phyloP scores from a whole-genome alignment of 2,329 filamentous ascomycete genomes.

The Trichophyton equinum region DNA sequence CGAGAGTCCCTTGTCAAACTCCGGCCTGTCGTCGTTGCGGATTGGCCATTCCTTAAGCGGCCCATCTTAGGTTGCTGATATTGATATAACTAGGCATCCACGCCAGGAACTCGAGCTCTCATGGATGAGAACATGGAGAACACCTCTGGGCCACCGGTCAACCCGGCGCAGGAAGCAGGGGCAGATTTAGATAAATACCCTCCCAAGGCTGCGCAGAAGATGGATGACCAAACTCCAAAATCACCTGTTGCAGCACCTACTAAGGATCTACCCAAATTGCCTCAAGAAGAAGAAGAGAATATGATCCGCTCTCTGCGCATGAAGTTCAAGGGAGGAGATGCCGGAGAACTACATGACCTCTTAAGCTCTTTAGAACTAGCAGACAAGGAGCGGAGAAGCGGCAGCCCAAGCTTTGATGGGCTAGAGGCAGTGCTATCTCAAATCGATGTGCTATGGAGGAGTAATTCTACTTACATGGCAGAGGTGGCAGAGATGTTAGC shows the following conservation, averaged over 20 bases:
- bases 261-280: constrained; percentile 13
- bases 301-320: constrained; percentile 26
- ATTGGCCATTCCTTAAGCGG: background rate
- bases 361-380: constrained; percentile 21
- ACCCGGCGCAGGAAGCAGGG: background rate
- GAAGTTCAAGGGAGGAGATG: constrained; percentile 19
- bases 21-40: background rate
- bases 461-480: constrained; percentile 24
- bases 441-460: constrained; percentile 27
- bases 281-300: constrained; percentile 21
- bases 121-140: background rate
- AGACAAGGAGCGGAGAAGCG: constrained; percentile 18
- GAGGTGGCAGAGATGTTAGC: constrained; percentile 29
- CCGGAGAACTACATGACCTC: constrained; percentile 20
- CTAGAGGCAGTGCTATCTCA: constrained; percentile 21
- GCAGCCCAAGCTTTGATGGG: constrained; percentile 14
- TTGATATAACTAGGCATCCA: background rate
- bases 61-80: background rate
- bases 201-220: background rate
- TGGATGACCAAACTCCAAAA: background rate
- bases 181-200: constrained; percentile 1
- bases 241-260: constrained; percentile 15
- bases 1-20: background rate
- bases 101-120: background rate
- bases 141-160: background rate